Base-by-base conservation (phyloP, 352 stramenopile species). In the Phytophthora uliginosa region DNA sequence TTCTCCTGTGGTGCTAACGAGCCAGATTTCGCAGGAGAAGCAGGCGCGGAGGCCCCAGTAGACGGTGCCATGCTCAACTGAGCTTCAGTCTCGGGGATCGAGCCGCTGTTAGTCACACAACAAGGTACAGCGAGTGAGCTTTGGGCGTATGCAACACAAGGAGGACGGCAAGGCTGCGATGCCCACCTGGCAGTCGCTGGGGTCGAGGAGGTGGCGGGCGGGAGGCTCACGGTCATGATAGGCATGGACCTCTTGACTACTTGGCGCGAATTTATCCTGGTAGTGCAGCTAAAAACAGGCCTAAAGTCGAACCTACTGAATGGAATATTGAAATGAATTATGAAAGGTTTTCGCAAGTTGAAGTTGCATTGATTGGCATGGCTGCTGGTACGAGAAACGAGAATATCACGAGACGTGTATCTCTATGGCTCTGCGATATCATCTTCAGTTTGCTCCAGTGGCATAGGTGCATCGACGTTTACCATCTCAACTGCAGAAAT, bases 401-500 rank as follows among this genome's bases (percentile, higher is more conserved):
- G 24, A 26, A 26, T 26, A 26, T 28, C 26, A 28, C 26, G 26
- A 28, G 26, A 4, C 26, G 26, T 28, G 26, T 6, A 13, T 50
- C 42, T 62, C 54, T 66, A 71, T 51, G 38, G 18, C 10, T 24
- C 17, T 13, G 20, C n/a, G 5, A 24, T 17, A 10, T 52, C 17
- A 28, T 48, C 42, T 34, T 53, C 20, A 4, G 20, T n/a, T 7
- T 53, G 48, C 9, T 62, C 31, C 60, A 52, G 26, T 28, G 10
- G 28, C 24, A n/a, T 56, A 51, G 47, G 26, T 17, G 20, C 2
- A 26, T n/a, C 5, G 10, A 15, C 3, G 13, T 55, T 59, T 20
- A 66, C 62, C 31, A 74, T 61, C 24, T 86, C 76, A 38, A 85
- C 77, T n/a, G 65, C 63, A 57, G 60, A 75, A 71, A 82, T 77